These are phyloP conservation scores for Blastobotrys illinoisensis DNA, from an alignment of 1,139 yeast species.

Conservation along the genomic window DNA sequence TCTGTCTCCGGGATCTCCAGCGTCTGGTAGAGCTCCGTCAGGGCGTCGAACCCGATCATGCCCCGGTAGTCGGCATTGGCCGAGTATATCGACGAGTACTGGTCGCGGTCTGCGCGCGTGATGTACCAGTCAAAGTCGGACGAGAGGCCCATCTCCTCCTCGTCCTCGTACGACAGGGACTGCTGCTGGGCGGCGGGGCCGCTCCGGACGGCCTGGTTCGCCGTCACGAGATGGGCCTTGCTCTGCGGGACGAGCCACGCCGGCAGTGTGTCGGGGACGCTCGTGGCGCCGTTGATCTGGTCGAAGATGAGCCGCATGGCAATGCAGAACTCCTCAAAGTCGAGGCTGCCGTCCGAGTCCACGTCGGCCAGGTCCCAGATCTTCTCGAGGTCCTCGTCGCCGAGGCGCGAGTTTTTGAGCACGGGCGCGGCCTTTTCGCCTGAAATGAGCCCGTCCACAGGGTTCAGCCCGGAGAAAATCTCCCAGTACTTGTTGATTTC, in stretches of 20 bases:
- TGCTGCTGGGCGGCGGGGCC: slow-evolving; percentile 16
- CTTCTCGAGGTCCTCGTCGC: slow-evolving; percentile 66
- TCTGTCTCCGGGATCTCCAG: slow-evolving; percentile 77
- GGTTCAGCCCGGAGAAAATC: slow-evolving; percentile 83
- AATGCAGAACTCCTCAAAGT: slow-evolving; percentile 95
- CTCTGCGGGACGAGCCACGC: slow-evolving; percentile 89
- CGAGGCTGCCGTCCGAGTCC: slow-evolving; percentile 84
- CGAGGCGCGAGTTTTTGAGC: slow-evolving; percentile 79
- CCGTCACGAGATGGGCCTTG: slow-evolving; percentile 77
- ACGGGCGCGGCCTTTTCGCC: slow-evolving; percentile 87
- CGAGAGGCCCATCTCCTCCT: slow-evolving; percentile 49
- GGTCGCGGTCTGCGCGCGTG: slow-evolving; percentile 74
- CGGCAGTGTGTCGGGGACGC: slow-evolving; percentile 70
- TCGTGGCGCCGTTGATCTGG: slow-evolving; percentile 67
- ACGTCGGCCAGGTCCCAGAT: slow-evolving; percentile 94
- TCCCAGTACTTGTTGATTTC: slow-evolving; percentile 97
- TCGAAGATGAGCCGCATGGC: slow-evolving; percentile 95
- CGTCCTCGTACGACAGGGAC: slow-evolving; percentile 27
- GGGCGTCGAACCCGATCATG: slow-evolving; percentile 68
- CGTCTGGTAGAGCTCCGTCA: slow-evolving; percentile 62
- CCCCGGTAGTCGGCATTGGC: slow-evolving; percentile 77
- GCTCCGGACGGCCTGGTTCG: slow-evolving; percentile 55
- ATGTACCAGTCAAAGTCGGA: slow-evolving; percentile 94
- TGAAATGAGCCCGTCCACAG: slow-evolving; percentile 67
- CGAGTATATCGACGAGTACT: slow-evolving; percentile 74